A percentile compares a stretch with the other conserved stretches of the same genome.
These are phyloP conservation scores for Eucalyptus curtisii DNA, from an alignment of 345 rosid species.

Conservation along the genomic window DNA sequence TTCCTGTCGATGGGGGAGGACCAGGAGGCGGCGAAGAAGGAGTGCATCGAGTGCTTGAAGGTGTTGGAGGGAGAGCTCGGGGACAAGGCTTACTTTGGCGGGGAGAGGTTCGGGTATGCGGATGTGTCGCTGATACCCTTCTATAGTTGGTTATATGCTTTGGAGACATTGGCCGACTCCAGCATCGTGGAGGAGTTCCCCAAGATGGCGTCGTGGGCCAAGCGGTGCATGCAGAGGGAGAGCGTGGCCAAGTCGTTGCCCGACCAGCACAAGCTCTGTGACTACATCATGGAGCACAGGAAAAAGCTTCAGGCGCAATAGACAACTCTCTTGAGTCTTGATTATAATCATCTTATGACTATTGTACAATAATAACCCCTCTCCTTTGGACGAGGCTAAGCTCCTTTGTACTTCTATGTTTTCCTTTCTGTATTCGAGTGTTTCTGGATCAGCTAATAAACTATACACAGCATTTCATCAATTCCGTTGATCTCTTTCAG, in stretches of 20 bases:
- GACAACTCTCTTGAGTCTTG: not conserved
- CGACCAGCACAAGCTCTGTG: not conserved
- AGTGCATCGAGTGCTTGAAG: not conserved
- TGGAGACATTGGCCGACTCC: not conserved
- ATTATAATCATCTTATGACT: not conserved
- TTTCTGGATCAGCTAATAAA: not conserved
- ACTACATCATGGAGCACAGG: not conserved
- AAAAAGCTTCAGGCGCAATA: not conserved
- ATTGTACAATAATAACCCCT: not conserved
- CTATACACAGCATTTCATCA: not conserved
- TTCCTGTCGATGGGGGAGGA: not conserved
- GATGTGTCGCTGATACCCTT: constrained; percentile 6
- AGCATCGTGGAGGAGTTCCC: constrained; percentile 3
- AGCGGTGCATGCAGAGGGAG: constrained; percentile 2
- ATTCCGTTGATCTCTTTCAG: not conserved
- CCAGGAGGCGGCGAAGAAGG: not conserved
- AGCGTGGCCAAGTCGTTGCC: constrained; percentile 3
- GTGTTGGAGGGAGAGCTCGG: constrained; percentile 8
- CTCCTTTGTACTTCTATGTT: not conserved
- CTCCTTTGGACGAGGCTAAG: not conserved
- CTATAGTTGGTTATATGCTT: not conserved
- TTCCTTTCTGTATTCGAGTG: not conserved
- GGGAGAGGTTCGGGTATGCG: not conserved
- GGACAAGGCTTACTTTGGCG: constrained; percentile 6
- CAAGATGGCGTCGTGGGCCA: constrained; percentile 5